These are phyloP conservation scores for Isochrysis galbana DNA, from an alignment of 78 protist species.

Conservation along the genomic window DNA sequence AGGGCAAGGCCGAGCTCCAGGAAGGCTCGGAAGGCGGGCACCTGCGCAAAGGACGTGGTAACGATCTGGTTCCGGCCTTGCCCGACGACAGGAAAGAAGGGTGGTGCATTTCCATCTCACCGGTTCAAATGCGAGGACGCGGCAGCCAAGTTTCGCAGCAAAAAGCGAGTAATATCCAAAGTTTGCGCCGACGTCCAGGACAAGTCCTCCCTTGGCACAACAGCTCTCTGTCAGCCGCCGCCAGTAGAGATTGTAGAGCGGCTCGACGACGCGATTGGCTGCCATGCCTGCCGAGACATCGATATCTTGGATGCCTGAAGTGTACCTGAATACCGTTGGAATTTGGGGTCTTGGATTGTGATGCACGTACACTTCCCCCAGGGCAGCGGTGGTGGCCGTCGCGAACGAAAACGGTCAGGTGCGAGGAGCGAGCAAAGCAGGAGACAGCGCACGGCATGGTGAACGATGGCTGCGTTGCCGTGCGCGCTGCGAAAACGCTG, in stretches of 20 bases:
- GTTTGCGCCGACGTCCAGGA: constrained; percentile 34
- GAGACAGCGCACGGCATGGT: too few species aligned
- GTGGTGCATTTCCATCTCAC: too few species aligned
- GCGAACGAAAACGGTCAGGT: too few species aligned
- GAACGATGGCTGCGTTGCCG: not conserved
- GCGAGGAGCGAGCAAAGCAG: too few species aligned
- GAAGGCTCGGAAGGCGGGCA: constrained; percentile 11
- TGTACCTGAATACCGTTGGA: too few species aligned
- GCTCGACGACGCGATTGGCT: not conserved
- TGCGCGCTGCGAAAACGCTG: not conserved
- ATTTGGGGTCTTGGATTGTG: too few species aligned
- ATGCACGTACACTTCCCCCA: too few species aligned
- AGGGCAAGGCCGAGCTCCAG: not conserved
- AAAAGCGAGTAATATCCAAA: constrained; percentile 18
- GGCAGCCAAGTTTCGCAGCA: constrained; percentile 18
- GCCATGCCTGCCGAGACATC: not conserved
- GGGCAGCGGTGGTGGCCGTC: too few species aligned
- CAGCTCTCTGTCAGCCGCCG: not conserved
- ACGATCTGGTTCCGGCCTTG: too few species aligned
- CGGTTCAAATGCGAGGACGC: constrained; percentile 30
- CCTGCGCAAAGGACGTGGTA: too few species aligned
- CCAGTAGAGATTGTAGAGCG: constrained; percentile 16
- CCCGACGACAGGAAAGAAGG: too few species aligned
- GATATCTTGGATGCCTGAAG: not conserved
- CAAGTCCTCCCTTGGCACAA: not conserved